Percentiles rank a stretch among this genome's conserved stretches.
Conservation (phyloP, 2,329 filamentous ascomycete species). For the Cladosporium sp. region DNA sequence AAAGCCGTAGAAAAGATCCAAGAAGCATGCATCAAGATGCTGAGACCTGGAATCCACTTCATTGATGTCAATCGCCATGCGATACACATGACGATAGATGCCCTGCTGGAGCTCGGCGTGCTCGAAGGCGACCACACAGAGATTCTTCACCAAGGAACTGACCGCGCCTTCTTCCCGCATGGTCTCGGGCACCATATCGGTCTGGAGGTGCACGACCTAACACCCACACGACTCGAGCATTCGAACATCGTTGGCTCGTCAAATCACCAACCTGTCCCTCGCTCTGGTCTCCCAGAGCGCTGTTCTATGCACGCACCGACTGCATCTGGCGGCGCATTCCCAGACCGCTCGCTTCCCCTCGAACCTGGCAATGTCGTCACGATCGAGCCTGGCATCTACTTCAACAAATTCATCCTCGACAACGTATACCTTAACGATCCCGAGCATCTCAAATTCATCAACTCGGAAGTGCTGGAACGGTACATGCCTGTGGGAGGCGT, state of each 20-base stretch:
- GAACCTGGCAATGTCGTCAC: conserved; percentile 79
- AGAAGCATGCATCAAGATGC: conserved; percentile 68
- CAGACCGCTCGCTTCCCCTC: conserved; percentile 18
- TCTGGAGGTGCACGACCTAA: conserved; percentile 52
- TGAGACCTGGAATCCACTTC: conserved; percentile 76
- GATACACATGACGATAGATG: conserved; percentile 78
- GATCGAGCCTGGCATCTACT: conserved; percentile 88
- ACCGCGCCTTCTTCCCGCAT: conserved; percentile 52
- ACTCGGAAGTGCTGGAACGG: conserved; percentile 63
- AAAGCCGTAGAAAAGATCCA: conserved; percentile 83
- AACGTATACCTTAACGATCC: conserved; percentile 62
- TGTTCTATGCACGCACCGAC: background rate
- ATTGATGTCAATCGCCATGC: conserved; percentile 77
- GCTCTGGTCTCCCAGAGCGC: background rate
- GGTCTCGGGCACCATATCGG: conserved; percentile 54
- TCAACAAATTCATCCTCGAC: conserved; percentile 72
- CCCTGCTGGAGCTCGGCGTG: conserved; percentile 73
- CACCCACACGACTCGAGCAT: conserved; percentile 35
- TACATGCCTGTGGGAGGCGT: conserved; percentile 84
- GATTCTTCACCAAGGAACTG: conserved; percentile 46
- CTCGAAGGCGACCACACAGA: conserved; percentile 61
- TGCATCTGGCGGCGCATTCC: background rate
- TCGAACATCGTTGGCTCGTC: background rate
- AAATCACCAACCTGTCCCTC: background rate
- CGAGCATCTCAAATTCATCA: conserved; percentile 63